Percentiles rank a stretch among this genome's conserved stretches.
phyloP scores from a whole-genome alignment of 192 early-diverging fungal species.

The Gryganskiella cystojenkinii region DNA sequence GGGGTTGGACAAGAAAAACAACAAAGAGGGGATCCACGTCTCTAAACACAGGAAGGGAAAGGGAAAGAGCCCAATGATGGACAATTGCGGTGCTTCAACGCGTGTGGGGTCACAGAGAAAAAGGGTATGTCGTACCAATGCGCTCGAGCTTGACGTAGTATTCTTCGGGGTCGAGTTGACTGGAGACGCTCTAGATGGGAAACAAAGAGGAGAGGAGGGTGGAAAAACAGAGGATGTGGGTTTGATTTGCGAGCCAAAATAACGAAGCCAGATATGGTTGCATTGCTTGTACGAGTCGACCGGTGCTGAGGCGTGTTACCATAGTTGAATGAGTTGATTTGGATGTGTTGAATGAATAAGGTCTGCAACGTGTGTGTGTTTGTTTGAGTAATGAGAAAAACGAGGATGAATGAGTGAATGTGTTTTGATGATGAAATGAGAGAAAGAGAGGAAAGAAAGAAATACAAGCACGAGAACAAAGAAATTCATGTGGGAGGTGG shows the following conservation, averaged over 20 bases:
- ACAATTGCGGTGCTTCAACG: too few relatives aligned
- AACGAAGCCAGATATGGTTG: neutral
- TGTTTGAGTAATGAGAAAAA: too few relatives aligned
- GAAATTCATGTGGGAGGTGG: constrained; percentile 1
- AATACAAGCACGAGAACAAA: neutral
- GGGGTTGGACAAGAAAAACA: neutral
- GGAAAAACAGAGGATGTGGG: neutral
- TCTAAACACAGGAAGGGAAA: neutral
- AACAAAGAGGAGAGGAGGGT: too few relatives aligned
- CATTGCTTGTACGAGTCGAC: too few relatives aligned
- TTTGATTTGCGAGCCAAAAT: neutral
- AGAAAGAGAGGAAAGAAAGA: neutral
- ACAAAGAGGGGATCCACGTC: neutral
- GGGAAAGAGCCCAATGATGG: too few relatives aligned
- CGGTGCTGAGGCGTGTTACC: too few relatives aligned
- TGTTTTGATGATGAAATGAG: too few relatives aligned
- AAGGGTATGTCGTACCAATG: constrained; percentile 58
- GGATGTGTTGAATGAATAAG: neutral
- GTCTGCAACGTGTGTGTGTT: neutral
- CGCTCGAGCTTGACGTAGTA: constrained; percentile 74
- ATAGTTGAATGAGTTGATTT: too few relatives aligned
- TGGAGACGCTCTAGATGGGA: constrained; percentile 42
- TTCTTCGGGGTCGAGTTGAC: constrained; percentile 68
- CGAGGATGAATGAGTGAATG: too few relatives aligned
- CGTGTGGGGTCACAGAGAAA: constrained; percentile 1